A percentile compares a stretch with the other conserved stretches of the same genome.
These are phyloP conservation scores for Aciculoconidium aculeatum DNA, from an alignment of 805 yeast species.

Conservation along the genomic window DNA sequence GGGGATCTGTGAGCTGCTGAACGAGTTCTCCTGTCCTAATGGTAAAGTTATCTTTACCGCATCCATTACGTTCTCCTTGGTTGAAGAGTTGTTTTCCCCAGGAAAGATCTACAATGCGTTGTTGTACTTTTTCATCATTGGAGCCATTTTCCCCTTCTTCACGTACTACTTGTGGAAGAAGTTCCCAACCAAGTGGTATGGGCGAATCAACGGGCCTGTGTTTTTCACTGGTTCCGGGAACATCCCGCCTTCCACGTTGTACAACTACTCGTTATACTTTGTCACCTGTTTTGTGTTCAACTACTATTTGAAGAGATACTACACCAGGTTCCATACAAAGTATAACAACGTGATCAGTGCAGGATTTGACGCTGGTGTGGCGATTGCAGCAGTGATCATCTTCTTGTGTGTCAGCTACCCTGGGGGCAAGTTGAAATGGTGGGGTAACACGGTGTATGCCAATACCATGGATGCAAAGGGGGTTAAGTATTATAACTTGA, in stretches of 20 bases:
- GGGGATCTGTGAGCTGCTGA: slow-evolving; percentile 12
- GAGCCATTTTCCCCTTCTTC: slow-evolving; percentile 21
- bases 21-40: slow-evolving; percentile 16
- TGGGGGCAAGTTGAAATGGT: slow-evolving; percentile 12
- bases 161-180: slow-evolving; percentile 9
- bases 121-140: slow-evolving; percentile 30
- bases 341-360: slow-evolving; percentile 12
- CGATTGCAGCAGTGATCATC: slow-evolving; percentile 34
- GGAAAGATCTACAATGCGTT: slow-evolving; percentile 21
- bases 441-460: slow-evolving; percentile 13
- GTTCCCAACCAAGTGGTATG: slow-evolving; percentile 12
- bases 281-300: slow-evolving; percentile 11
- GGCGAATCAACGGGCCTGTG: slow-evolving; percentile 13
- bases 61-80: slow-evolving; percentile 34
- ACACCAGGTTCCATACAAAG: slow-evolving; percentile 10
- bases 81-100: slow-evolving; percentile 24
- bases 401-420: slow-evolving; percentile 25
- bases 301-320: slow-evolving; percentile 12
- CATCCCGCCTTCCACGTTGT: slow-evolving; percentile 14
- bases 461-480: slow-evolving; percentile 10
- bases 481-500: slow-evolving; percentile 9
- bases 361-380: slow-evolving; percentile 13
- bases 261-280: slow-evolving; percentile 14
- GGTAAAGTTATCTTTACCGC: slow-evolving; percentile 16
- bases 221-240: slow-evolving; percentile 13